These are phyloP conservation scores for Arachis stenosperma DNA, from an alignment of 306 rosid species.

Conservation along the genomic window DNA sequence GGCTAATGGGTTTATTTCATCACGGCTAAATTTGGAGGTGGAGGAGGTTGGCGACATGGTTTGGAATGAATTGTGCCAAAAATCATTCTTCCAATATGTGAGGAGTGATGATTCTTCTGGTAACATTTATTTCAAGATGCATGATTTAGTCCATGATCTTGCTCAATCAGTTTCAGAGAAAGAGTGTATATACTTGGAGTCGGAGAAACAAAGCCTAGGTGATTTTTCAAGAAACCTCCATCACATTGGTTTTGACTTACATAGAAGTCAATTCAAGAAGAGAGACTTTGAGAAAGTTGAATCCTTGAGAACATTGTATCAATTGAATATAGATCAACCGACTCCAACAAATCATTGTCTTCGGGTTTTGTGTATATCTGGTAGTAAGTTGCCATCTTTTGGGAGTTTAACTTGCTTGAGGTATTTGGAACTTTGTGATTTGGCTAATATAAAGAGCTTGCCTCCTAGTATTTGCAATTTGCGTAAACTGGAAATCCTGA, in stretches of 20 bases:
- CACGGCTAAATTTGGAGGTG: not conserved
- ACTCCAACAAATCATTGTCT: not conserved
- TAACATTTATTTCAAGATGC: not conserved
- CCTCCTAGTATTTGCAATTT: not conserved
- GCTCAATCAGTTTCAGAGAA: not conserved
- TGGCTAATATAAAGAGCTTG: not conserved
- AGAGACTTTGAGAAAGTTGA: not conserved
- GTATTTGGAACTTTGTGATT: slow-evolving; percentile 5
- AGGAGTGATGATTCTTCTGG: not conserved
- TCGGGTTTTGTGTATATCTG: not conserved
- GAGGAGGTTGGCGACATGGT: not conserved
- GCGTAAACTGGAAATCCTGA: not conserved
- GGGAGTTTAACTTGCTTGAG: slow-evolving; percentile 18
- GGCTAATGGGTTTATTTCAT: not conserved
- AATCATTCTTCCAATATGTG: not conserved
- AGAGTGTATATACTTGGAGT: not conserved
- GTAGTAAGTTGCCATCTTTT: not conserved
- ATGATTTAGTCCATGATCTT: slow-evolving; percentile 10
- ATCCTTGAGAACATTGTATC: not conserved
- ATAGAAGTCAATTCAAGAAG: not conserved
- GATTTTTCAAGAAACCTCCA: not conserved
- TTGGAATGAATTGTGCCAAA: not conserved
- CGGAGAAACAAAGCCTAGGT: not conserved
- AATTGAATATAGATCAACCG: not conserved
- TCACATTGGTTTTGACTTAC: not conserved